Evolutionary conservation across 2,329 filamentous ascomycete species (phyloP).

Genomic region (Monilinia polystroma): DNA sequence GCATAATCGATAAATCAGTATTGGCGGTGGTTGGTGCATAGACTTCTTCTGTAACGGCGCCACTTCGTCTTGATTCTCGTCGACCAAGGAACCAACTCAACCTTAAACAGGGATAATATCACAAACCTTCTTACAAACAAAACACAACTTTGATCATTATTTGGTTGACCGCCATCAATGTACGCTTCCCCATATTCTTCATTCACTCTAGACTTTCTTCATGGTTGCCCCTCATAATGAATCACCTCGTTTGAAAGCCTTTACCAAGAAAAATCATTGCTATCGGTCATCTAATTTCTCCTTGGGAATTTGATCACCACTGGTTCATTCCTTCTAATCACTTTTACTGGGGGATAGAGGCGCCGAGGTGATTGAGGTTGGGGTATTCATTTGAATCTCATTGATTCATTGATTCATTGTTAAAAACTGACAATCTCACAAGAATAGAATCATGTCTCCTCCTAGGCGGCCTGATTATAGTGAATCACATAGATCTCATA

Average conservation of each 20-base stretch:
- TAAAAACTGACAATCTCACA: background rate
- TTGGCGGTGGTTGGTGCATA: background rate
- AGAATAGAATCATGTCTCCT: conserved; percentile 54
- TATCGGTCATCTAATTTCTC: background rate
- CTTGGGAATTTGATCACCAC: conserved; percentile 10
- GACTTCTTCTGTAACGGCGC: conserved; percentile 28
- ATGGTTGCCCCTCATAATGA: conserved; percentile 10
- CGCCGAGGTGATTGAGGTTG: conserved; percentile 13
- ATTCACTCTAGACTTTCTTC: background rate
- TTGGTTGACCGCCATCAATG: conserved; percentile 31
- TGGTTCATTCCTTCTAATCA: conserved; percentile 10
- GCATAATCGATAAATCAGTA: background rate
- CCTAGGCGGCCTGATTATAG: conserved; percentile 51
- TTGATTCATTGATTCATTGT: background rate
- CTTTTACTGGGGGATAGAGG: background rate
- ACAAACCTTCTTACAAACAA: conserved; percentile 30
- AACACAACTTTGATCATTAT: conserved; percentile 29
- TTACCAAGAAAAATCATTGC: background rate
- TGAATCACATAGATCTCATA: conserved; percentile 57
- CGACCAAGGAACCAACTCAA: conserved; percentile 38
- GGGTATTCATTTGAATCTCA: conserved; percentile 16
- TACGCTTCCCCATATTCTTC: conserved; percentile 30
- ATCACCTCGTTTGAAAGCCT: background rate
- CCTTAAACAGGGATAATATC: conserved; percentile 33
- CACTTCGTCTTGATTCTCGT: conserved; percentile 34